Base-by-base conservation (phyloP, 805 yeast species). In the Candida germanica region DNA sequence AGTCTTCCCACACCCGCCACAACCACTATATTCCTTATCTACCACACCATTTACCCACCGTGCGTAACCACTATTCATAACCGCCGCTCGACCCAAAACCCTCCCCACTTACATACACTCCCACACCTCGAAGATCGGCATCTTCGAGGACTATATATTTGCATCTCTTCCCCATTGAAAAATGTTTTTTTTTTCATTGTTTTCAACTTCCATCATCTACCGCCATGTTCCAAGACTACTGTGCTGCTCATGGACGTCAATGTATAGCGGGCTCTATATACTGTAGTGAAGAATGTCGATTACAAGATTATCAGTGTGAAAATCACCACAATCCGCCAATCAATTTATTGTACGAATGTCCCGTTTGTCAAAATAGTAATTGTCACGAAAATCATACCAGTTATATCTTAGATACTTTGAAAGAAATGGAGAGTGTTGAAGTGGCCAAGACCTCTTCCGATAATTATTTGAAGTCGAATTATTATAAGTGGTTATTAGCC, bases 401-500 rank as follows among this genome's bases (percentile, higher is more conserved):
- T 18, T 19, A 17, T 12, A 36, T 36, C 6, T 23, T 36, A 9
- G 33, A 27, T 14, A 21, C 40, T 6, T 27, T 36, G 15, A 28
- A 36, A 17, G 32, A 22, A 18, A 18, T 38, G 6, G 33, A 36
- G 16, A 3, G 27, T 18, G 10, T 25, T 15, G 20, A 15, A 17
- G 13, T 23, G 5, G 25, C 10, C 13, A n/a, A 9, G 6, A 19
- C 15, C 6, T 17, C 5, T 29, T 20, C n/a, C 15, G 29, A 36
- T 19, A 26, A 25, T 16, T 33, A 29, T 15, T 20, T 42, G 17
- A 29, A 22, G 19, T 29, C 39, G 1, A 56, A 56, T 36, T 56
- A 56, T 35, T 42, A 54, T 33, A 55, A 54, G 38, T 56, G 60
- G 59, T 47, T 56, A 30, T 38, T 52, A 15, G 42, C n/a, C n/a